phyloP scores from a whole-genome alignment of 352 stramenopile species.

The Phytophthora rubi region DNA sequence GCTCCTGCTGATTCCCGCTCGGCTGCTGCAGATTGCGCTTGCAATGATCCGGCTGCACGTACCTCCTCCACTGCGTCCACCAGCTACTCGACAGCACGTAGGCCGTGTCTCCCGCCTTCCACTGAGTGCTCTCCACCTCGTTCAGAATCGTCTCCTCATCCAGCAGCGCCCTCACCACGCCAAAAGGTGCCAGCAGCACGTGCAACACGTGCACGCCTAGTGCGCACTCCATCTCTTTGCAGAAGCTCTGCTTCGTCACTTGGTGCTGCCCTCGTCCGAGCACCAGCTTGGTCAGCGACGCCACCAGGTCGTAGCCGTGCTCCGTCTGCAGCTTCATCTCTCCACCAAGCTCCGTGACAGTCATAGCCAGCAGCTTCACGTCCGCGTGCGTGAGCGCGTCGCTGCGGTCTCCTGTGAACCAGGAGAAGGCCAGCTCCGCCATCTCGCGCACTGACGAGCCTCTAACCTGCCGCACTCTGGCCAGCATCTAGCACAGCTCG shows the following conservation, averaged over 20 bases:
- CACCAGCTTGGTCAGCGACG: conserved; percentile 36
- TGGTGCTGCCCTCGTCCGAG: conserved; percentile 19
- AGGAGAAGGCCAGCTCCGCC: conserved; percentile 63
- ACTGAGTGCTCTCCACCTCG: conserved; percentile 40
- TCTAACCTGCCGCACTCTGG: conserved; percentile 37
- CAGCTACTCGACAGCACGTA: conserved; percentile 61
- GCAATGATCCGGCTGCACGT: conserved; percentile 28
- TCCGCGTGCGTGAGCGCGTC: conserved; percentile 41
- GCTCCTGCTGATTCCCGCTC: conserved; percentile 8
- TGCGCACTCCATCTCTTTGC: conserved; percentile 30
- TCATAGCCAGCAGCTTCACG: conserved; percentile 45
- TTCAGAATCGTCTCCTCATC: conserved; percentile 50
- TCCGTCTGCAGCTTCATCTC: conserved; percentile 26
- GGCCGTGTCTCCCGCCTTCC: conserved; percentile 51
- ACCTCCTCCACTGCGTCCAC: conserved; percentile 67
- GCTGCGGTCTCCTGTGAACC: conserved; percentile 51
- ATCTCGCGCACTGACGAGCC: conserved; percentile 37
- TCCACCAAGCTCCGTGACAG: conserved; percentile 30
- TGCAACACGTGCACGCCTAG: conserved; percentile 46
- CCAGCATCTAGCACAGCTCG: conserved; percentile 69
- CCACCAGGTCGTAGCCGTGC: conserved; percentile 29
- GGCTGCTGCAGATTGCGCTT: neutral
- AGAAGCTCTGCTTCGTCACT: conserved; percentile 29
- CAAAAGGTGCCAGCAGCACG: conserved; percentile 63
- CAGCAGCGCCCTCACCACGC: conserved; percentile 53